Evolutionary conservation across 2,329 filamentous ascomycete species (phyloP).

Genomic region (Sporothrix dimorphospora): DNA sequence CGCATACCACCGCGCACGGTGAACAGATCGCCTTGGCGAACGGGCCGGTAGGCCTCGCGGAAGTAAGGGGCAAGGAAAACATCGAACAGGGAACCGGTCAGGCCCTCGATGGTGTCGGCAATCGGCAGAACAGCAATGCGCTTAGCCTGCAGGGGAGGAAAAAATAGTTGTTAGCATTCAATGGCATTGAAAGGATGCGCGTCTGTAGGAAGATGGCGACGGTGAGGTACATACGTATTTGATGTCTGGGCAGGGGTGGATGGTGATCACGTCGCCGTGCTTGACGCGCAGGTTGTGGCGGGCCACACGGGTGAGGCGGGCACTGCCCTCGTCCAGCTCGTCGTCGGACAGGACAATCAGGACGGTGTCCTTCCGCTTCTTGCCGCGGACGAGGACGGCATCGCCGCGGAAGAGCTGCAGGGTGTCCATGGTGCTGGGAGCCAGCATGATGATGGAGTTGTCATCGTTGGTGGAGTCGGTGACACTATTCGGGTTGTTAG

Average conservation of each 20-base stretch:
- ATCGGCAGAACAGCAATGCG: conserved; percentile 98
- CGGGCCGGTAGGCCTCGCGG: conserved; percentile 96
- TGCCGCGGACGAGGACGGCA: conserved; percentile 96
- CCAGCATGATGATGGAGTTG: conserved; percentile 98
- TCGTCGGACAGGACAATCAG: conserved; percentile 97
- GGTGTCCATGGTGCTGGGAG: conserved; percentile 98
- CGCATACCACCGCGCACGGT: conserved; percentile 97
- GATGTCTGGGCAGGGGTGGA: conserved; percentile 97
- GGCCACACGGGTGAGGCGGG: conserved; percentile 96
- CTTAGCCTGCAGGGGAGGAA: conserved; percentile 72
- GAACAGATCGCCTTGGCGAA: conserved; percentile 96
- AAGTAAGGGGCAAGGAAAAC: conserved; percentile 99
- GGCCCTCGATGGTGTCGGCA: conserved; percentile 95
- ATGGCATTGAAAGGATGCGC: neutral
- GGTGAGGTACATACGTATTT: conserved; percentile 84
- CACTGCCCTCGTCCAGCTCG: conserved; percentile 95
- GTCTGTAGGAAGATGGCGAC: neutral
- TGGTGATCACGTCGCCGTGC: conserved; percentile 96
- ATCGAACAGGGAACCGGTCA: conserved; percentile 97
- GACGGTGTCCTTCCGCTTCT: conserved; percentile 99
- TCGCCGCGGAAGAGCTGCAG: conserved; percentile 98
- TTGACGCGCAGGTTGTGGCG: conserved; percentile 98
- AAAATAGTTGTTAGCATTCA: neutral
- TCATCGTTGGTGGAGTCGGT: conserved; percentile 99
- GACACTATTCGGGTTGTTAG: conserved; percentile 61